These are phyloP conservation scores for Candida sakaeoensis DNA, from an alignment of 805 yeast genomes.

Conservation along the genomic window DNA sequence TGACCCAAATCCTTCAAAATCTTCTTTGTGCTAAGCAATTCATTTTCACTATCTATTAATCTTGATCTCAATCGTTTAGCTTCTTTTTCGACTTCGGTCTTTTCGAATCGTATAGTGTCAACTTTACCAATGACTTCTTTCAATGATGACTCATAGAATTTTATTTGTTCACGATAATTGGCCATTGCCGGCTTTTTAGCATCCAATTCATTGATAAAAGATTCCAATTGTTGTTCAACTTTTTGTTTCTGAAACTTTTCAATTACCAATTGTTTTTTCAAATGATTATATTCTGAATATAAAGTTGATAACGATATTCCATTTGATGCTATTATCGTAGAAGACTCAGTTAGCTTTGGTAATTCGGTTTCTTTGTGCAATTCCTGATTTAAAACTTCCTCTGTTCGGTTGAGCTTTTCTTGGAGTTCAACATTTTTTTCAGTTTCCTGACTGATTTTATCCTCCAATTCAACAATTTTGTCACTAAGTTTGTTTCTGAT, in stretches of 20 bases:
- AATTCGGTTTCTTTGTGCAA: slow-evolving; percentile 36
- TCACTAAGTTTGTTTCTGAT: slow-evolving; percentile 36
- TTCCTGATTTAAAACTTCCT: slow-evolving; percentile 38
- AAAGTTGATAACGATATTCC: slow-evolving; percentile 65
- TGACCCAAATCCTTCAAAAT: slow-evolving; percentile 72
- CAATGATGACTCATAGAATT: slow-evolving; percentile 53
- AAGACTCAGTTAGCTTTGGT: slow-evolving; percentile 52
- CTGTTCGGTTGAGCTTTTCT: slow-evolving; percentile 37
- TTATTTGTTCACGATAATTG: slow-evolving; percentile 56
- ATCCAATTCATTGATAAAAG: slow-evolving; percentile 72
- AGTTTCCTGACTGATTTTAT: slow-evolving; percentile 28
- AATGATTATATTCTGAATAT: slow-evolving; percentile 57
- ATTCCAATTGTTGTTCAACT: slow-evolving; percentile 66
- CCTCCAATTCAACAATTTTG: slow-evolving; percentile 30
- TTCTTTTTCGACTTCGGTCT: slow-evolving; percentile 39
- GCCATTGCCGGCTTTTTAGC: slow-evolving; percentile 71
- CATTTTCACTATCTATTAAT: slow-evolving; percentile 43
- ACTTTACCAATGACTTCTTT: slow-evolving; percentile 50
- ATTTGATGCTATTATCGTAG: slow-evolving; percentile 43
- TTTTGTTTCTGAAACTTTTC: slow-evolving; percentile 71
- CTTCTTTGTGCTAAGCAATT: slow-evolving; percentile 46
- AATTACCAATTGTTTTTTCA: slow-evolving; percentile 62
- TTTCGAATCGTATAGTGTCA: slow-evolving; percentile 52
- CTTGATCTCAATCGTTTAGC: slow-evolving; percentile 29
- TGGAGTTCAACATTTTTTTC: slow-evolving; percentile 30